These are phyloP conservation scores for Phytopythium cucurbitacearum DNA, from an alignment of 352 stramenopile species.

Conservation along the genomic window DNA sequence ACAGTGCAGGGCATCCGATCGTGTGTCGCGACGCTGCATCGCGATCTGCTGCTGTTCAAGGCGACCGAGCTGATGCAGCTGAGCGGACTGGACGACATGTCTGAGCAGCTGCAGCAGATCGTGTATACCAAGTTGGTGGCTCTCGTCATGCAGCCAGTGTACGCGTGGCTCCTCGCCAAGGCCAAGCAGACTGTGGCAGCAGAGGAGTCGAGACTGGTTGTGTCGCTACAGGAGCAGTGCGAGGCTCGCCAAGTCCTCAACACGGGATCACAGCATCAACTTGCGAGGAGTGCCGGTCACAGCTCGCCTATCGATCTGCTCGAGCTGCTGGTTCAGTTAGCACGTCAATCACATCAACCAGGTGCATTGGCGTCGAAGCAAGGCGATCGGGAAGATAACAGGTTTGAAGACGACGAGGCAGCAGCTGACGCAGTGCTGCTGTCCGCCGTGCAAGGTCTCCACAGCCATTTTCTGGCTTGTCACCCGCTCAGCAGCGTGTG, in stretches of 20 bases:
- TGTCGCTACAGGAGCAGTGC: conserved; percentile 14
- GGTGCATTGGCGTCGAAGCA: neutral
- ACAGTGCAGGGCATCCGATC: conserved; percentile 20
- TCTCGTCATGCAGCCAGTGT: conserved; percentile 35
- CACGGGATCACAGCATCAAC: conserved; percentile 13
- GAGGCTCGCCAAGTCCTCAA: conserved; percentile 6
- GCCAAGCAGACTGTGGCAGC: conserved; percentile 25
- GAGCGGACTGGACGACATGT: conserved; percentile 35
- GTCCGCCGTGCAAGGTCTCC: conserved; percentile 10
- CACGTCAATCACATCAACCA: neutral
- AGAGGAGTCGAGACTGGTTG: conserved; percentile 14
- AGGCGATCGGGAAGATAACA: neutral
- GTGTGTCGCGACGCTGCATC: conserved; percentile 26
- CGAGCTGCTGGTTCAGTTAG: conserved; percentile 19
- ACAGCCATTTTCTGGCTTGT: conserved; percentile 12
- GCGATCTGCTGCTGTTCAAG: conserved; percentile 33
- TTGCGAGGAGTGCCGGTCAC: conserved; percentile 20
- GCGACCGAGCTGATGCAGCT: conserved; percentile 37
- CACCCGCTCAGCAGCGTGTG: conserved; percentile 29
- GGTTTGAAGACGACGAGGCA: conserved; percentile 14
- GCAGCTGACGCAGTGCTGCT: conserved; percentile 18
- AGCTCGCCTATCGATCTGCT: conserved; percentile 27
- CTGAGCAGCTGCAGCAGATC: conserved; percentile 18
- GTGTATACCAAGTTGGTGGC: conserved; percentile 31
- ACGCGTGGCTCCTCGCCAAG: conserved; percentile 28